Evolutionary conservation across 306 rosid genomes (phyloP), one percentile per base, ranked within the genome.

Genomic region (Trifolium fragiferum): DNA sequence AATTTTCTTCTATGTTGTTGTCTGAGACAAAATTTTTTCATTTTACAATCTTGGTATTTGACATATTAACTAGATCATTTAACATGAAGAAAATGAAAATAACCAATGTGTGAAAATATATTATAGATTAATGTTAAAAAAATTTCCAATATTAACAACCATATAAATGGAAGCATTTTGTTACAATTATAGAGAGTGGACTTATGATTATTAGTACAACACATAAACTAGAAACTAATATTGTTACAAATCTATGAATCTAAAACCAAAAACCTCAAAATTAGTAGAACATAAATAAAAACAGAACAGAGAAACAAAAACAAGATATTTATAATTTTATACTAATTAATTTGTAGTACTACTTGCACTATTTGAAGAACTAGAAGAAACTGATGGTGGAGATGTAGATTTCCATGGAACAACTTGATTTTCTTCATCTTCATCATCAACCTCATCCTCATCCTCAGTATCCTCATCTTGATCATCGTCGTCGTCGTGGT

Each of bases 351-450:
- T 54, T 18, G 44, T 16, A 38, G 66, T 53, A 43, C 79, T 60
- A 25, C 79, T 81, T 50, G 84, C 77, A 79, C 80, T 82, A 8
- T 75, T 82, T 37, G 87, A 86, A 68, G 91, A 86, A 75, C 81
- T 66, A 1, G 96, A 78, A 68, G 96, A 80, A 71, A 50, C 81
- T 5, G 82, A 79, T 6, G 89, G 90, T 20, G 88, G 82, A 0
- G 86, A 75, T 32, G 83, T 74, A 12, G 80, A 79, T 32, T 86
- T 79, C 88, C 88, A 81, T 23, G 97, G 96, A 73, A 92, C 97
- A 44, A 92, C 97, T 81, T 92, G 97, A 76, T 88, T 85, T 73
- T 90, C 96, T 74, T 89, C 89, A 1, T 87, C 89, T 0, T 86
- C 90, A 0, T 61, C 80, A 1, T 55, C 68, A 0, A 15, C 70